Evolutionary conservation across 2,329 filamentous ascomycete species (phyloP), one percentile per base, ranked within the genome.

Genomic region (Macroventuria anomochaeta): DNA sequence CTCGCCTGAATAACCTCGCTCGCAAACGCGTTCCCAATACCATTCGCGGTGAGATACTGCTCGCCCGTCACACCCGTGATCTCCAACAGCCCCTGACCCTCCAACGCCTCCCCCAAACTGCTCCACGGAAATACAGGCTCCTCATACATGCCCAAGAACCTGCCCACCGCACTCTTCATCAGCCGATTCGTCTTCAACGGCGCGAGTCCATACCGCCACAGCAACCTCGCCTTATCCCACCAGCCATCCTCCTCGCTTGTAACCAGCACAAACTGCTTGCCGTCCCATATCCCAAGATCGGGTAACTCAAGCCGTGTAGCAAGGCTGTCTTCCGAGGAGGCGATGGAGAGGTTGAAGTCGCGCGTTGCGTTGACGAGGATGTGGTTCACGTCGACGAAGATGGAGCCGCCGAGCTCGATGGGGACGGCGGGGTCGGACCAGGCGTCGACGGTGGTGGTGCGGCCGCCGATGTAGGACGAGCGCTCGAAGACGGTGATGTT

Each of bases 401-500:
- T 96, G 57, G 89, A 93, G 10, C 90, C 95, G 13, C 95, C 95
- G 1, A 97, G 80, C 73, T 99, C 95, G 29, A 96, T 83, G 1
- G 89, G 88, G 32, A 87, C 78, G 0, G 77, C 59, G 1, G 86
- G 79, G 63, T 93, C 82, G 59, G 85, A 82, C 70, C 89, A 93
- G 2, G 86, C 87, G 66, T 92, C 80, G 15, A 96, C 88, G 0
- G 93, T 97, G 25, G 93, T 90, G 7, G 89, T 89, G 21, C 95
- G 89, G 7, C 95, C 95, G 25, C 95, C 95, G 36, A 97, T 82
- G 62, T 87, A 90, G 26, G 79, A 73, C 13, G 85, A 86, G 63
- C 88, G 88, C 69, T 99, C 95, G 72, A 93, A 97, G 23, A 99
- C 80, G 18, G 92, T 96, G 65, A 97, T 88, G 62, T 96, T 89